A percentile compares a stretch with the other conserved stretches of the same genome.
Evolutionary conservation across 1,284 basidiomycete genomes (phyloP).

Genomic region (Takashimella tepidaria): DNA sequence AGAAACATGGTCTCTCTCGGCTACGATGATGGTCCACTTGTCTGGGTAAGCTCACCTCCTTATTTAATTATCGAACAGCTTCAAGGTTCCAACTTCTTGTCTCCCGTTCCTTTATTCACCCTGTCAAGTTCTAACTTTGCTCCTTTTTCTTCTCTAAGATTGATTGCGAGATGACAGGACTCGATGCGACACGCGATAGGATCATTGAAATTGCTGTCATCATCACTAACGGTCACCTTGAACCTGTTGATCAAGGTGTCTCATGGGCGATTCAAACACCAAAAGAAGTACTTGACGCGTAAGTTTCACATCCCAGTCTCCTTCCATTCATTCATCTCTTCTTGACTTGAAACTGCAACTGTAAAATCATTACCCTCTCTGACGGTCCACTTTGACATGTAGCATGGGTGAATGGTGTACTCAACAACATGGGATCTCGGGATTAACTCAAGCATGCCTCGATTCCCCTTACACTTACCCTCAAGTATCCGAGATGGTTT

Average conservation of each 20-base stretch:
- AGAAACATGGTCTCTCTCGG: too few species aligned
- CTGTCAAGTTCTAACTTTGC: neutral
- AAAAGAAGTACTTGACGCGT: slow-evolving; percentile 49
- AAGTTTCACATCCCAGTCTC: slow-evolving; percentile 7
- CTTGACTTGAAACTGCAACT: neutral
- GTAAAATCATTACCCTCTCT: too few species aligned
- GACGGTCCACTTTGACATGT: neutral
- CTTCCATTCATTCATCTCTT: neutral
- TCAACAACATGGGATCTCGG: slow-evolving; percentile 45
- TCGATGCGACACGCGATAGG: slow-evolving; percentile 46
- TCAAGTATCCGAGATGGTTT: slow-evolving; percentile 43
- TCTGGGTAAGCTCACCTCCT: slow-evolving; percentile 47
- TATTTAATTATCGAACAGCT: too few species aligned
- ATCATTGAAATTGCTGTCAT: slow-evolving; percentile 54
- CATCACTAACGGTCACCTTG: slow-evolving; percentile 52
- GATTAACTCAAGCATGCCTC: slow-evolving; percentile 44
- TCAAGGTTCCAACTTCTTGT: too few species aligned
- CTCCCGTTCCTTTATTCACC: neutral
- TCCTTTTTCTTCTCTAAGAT: slow-evolving; percentile 27
- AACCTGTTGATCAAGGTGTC: slow-evolving; percentile 52
- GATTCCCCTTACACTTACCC: slow-evolving; percentile 43
- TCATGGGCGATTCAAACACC: slow-evolving; percentile 51
- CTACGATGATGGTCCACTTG: slow-evolving; percentile 46
- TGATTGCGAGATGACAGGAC: slow-evolving; percentile 53
- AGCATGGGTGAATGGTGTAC: slow-evolving; percentile 50